These are phyloP conservation scores for Paspalum vaginatum DNA, from an alignment of 176 grass and related monocot species.

Conservation along the genomic window DNA sequence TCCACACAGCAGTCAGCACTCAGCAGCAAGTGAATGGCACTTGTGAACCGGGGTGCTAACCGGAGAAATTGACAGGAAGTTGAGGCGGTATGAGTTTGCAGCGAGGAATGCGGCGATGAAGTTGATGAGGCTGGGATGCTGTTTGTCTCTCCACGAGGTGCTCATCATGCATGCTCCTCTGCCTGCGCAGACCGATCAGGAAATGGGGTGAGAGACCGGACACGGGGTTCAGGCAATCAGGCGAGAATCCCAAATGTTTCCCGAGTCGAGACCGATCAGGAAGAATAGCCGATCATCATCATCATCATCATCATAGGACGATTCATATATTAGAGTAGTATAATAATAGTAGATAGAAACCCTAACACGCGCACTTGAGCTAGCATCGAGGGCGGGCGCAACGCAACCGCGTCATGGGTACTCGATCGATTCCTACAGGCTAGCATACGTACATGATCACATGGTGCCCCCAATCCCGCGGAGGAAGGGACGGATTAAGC, in stretches of 20 bases:
- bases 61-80: slow-evolving; percentile 61
- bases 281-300: background rate
- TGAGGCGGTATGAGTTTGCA: slow-evolving; percentile 75
- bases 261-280: background rate
- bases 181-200: slow-evolving; percentile 34
- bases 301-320: background rate
- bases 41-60: slow-evolving; percentile 34
- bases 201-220: too few relatives aligned
- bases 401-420: background rate
- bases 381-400: background rate
- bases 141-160: slow-evolving; percentile 73
- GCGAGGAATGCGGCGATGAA: slow-evolving; percentile 63
- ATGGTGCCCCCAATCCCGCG: background rate
- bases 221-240: too few relatives aligned
- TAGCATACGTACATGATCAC: background rate
- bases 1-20: background rate
- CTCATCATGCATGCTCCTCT: slow-evolving; percentile 85
- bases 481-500: background rate
- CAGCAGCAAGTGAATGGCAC: background rate
- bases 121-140: slow-evolving; percentile 59
- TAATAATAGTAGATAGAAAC: too few relatives aligned
- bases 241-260: background rate
- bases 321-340: background rate
- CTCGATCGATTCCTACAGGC: background rate
- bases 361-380: background rate